These are phyloP conservation scores for Rhizophora apiculata DNA, from an alignment of 345 rosid species.

Conservation along the genomic window DNA sequence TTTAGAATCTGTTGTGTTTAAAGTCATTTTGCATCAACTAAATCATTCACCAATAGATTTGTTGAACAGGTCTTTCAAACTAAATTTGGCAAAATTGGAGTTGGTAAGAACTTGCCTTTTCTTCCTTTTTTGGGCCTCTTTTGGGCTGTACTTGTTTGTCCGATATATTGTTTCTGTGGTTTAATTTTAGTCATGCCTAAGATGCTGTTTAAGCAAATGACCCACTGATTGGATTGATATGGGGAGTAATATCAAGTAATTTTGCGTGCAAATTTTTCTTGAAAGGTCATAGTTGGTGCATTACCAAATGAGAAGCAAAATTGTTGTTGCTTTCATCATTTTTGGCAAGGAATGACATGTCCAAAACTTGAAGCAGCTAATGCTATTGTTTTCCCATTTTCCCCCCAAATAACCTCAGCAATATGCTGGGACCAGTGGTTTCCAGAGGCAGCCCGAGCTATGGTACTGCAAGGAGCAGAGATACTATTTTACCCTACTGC, in stretches of 20 bases:
- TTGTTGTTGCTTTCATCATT: background rate
- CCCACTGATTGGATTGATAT: no score
- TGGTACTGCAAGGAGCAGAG: conserved; percentile 94
- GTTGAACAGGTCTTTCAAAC: conserved; percentile 74
- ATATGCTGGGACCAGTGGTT: conserved; percentile 99
- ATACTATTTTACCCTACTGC: conserved; percentile 90
- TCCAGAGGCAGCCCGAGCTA: conserved; percentile 93
- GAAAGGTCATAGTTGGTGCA: background rate
- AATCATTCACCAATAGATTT: conserved; percentile 17
- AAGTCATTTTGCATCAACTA: conserved; percentile 7
- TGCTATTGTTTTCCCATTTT: background rate
- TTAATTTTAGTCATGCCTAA: background rate
- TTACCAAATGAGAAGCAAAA: no score
- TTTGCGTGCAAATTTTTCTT: conserved; percentile 2
- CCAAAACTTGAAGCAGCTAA: background rate
- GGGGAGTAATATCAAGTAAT: background rate
- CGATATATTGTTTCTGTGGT: background rate
- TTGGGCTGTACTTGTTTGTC: background rate
- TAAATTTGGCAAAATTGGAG: conserved; percentile 86
- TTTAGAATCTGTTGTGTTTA: conserved; percentile 1
- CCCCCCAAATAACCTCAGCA: conserved; percentile 34
- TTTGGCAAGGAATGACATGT: background rate
- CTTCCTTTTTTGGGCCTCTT: background rate
- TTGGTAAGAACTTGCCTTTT: conserved; percentile 50
- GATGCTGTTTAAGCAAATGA: background rate